These are phyloP conservation scores for Chaetomium globosum DNA, from an alignment of 2,329 filamentous ascomycete species.

Conservation along the genomic window DNA sequence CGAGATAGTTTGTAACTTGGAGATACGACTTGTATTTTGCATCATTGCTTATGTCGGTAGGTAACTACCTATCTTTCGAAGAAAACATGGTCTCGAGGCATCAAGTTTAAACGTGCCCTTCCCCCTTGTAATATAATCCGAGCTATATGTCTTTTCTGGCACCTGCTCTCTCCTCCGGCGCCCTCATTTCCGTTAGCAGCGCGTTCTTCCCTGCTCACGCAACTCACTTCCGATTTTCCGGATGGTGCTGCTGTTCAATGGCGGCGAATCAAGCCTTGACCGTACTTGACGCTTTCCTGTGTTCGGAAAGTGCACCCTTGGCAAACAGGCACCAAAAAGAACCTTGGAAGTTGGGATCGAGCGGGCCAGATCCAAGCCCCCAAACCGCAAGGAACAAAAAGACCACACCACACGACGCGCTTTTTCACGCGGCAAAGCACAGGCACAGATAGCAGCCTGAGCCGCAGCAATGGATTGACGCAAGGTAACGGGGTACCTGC, in stretches of 20 bases:
- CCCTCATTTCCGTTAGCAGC: too few relatives aligned
- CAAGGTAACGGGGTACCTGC: neutral
- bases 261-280: slow-evolving; percentile 20
- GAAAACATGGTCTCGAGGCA: too few relatives aligned
- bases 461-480: neutral
- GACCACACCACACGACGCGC: neutral
- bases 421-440: neutral
- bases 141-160: too few relatives aligned
- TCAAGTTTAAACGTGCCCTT: too few relatives aligned
- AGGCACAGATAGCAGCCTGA: neutral
- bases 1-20: too few relatives aligned
- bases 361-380: neutral
- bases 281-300: slow-evolving; percentile 16
- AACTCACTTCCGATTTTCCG: neutral
- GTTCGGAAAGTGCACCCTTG: slow-evolving; percentile 21
- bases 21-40: too few relatives aligned
- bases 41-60: too few relatives aligned
- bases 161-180: neutral
- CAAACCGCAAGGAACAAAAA: neutral
- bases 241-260: slow-evolving; percentile 6
- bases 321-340: neutral
- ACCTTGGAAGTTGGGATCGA: neutral
- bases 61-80: too few relatives aligned
- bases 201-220: neutral
- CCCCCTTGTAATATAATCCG: too few relatives aligned